Conservation (phyloP, 257 asterid species). For the Handroanthus guayacan region DNA sequence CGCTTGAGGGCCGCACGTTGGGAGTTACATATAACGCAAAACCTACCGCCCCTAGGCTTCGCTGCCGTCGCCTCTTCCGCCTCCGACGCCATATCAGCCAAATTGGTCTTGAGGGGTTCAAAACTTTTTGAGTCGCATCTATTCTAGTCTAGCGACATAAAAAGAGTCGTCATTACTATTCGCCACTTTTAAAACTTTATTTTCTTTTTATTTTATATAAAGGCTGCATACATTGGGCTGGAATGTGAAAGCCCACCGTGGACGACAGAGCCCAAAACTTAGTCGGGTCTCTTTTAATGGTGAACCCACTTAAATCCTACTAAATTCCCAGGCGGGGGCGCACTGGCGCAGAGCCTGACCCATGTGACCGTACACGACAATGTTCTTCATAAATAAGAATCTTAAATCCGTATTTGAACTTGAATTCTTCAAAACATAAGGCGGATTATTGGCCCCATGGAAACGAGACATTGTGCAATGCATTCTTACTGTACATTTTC, state of each 20-base stretch:
- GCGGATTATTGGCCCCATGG: too few species aligned
- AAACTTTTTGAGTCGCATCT: not conserved
- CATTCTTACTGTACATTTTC: too few species aligned
- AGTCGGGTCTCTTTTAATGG: too few species aligned
- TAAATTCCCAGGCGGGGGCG: not conserved
- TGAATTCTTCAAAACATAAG: not conserved
- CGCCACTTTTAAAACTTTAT: too few species aligned
- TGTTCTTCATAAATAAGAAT: constrained; percentile 2
- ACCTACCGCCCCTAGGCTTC: constrained; percentile 58
- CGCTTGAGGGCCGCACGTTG: constrained; percentile 89
- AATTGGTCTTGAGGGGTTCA: not conserved
- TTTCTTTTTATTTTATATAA: too few species aligned
- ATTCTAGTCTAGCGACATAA: too few species aligned
- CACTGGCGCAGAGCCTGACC: not conserved
- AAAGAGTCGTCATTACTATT: too few species aligned
- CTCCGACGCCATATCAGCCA: constrained; percentile 41
- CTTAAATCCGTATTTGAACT: not conserved
- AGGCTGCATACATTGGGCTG: too few species aligned
- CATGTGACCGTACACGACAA: constrained; percentile 18
- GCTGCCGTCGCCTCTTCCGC: constrained; percentile 49
- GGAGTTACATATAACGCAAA: constrained; percentile 69
- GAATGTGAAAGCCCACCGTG: too few species aligned
- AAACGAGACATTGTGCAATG: too few species aligned
- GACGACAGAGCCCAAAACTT: too few species aligned
- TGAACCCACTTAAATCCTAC: too few species aligned